Evolutionary conservation across 352 stramenopile genomes (phyloP), one percentile per base, ranked within the genome.

Genomic region (Phytophthora syringae): DNA sequence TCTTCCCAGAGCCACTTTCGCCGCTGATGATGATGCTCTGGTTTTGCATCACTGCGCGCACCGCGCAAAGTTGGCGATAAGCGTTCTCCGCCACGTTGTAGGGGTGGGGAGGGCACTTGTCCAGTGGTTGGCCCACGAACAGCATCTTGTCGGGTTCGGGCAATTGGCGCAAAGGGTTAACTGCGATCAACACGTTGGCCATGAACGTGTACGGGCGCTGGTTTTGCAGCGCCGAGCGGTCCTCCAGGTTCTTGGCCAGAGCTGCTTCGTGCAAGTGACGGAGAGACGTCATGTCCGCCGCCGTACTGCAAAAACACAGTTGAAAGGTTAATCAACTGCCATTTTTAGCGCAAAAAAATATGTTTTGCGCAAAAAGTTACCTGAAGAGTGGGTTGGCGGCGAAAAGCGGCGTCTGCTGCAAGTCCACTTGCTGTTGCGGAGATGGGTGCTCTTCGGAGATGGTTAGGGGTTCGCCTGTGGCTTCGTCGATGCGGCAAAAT

Each of bases 11-110:
- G 11, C 95, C 95, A 21, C 82, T 97, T 64, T 98, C 95, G 42
- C 95, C 95, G 32, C 85, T 97, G 45, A 98, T 97, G 40, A 98
- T 89, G 69, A 98, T 98, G 30, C 88, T 97, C 74, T 98, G 95
- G 70, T 95, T 95, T 74, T 95, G 84, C 86, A 94, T 94, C 16
- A 92, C 85, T 2, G 86, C 85, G 16, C 82, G 80, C 15, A 93
- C 81, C 6, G 87, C 86, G 60, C 85, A 93, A 9, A 95, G 73
- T 49, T 95, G 85, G 4, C 85, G 84, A 71, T 94, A 95, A 2
- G 87, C 87, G 37, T 84, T 89, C 63, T 93, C 87, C 12, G 89
- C 89, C 34, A 96, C 93, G 52, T 88, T 90, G 76, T 93, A 94
- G 59, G 86, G 82, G 59, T 96, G 88, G 16, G 88, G 88, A 13